Evolutionary conservation across 2,329 filamentous ascomycete species (phyloP).

Genomic region (Elsinoe australis): DNA sequence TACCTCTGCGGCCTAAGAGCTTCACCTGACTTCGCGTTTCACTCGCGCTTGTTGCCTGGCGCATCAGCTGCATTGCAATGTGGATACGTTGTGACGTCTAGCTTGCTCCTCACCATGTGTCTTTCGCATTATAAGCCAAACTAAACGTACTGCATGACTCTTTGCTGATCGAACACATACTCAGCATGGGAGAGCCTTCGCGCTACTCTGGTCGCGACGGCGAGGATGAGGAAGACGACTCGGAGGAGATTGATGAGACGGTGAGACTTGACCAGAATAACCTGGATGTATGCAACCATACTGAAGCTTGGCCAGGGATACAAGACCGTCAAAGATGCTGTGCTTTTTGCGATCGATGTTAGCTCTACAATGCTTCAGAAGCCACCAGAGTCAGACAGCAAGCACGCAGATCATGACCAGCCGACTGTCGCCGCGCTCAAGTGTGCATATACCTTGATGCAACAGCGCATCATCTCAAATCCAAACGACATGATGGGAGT

Average conservation of each 20-base stretch:
- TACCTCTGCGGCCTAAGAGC: no score
- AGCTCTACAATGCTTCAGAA: conserved; percentile 74
- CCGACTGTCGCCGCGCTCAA: conserved; percentile 78
- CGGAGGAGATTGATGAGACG: conserved; percentile 58
- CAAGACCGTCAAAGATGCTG: conserved; percentile 90
- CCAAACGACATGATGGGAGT: conserved; percentile 97
- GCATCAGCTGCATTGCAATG: neutral
- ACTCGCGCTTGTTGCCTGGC: conserved; percentile 15
- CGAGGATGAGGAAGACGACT: conserved; percentile 60
- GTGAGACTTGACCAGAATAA: conserved; percentile 35
- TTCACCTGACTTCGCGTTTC: conserved; percentile 15
- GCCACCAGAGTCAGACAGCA: conserved; percentile 58
- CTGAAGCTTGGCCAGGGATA: conserved; percentile 57
- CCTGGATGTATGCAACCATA: neutral
- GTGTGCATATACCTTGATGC: conserved; percentile 91
- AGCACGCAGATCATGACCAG: conserved; percentile 70
- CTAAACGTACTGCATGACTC: no score
- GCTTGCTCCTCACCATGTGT: neutral
- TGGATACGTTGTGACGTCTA: neutral
- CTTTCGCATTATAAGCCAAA: no score
- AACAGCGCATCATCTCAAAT: conserved; percentile 95
- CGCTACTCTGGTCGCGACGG: conserved; percentile 31
- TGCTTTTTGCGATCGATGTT: conserved; percentile 91
- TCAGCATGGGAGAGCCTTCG: conserved; percentile 21
- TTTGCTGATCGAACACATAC: no score